Evolutionary conservation across 2,329 filamentous ascomycete genomes (phyloP), one percentile per base, ranked within the genome.

Genomic region (Fusarium sp.): DNA sequence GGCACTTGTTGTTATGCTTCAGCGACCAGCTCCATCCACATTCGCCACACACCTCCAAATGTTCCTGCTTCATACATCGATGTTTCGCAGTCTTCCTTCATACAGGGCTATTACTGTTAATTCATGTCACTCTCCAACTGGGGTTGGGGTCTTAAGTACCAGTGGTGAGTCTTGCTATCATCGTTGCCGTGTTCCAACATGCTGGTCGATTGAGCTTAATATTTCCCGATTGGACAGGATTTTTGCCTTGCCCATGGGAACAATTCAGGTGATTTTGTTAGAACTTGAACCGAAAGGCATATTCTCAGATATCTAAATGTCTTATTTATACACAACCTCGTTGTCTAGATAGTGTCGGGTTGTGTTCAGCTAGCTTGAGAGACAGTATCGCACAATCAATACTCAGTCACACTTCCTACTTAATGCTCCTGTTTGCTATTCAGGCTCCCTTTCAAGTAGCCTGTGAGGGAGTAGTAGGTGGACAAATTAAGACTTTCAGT

Each of bases 71-170:
- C 5, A 53, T 40, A 45, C 50, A 47, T 35, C 50, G 50, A 0
- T 30, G 19, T 20, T 46, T 53, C 8, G 50, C 40, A 24, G 26
- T 53, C 6, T 32, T 0, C 7, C 19, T 24, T 13, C 41, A 53
- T 8, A 53, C 50, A 0, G 30, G 22, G 20, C 30, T 47, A 22
- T 6, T 5, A 7, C 10, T 53, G 20, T 37, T 20, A 53, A 0
- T 14, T 28, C 20, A 20, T 17, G 17, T 0, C 9, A 15, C 19
- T 9, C 24, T 11, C 1, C 1, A 35, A 8, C 0, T 13, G 1
- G 20, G 14, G 0, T 2, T 35, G 14, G 33, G 15, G 28, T 11
- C 33, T 8, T 7, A 4, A 15, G 10, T n/a, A 53, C 40, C 40
- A 53, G 26, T 53, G 50, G 26, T 35, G 50, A 8, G 33, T 35